Conservation (phyloP, 2,329 filamentous ascomycete species). For the Zymoseptoria tritici region DNA sequence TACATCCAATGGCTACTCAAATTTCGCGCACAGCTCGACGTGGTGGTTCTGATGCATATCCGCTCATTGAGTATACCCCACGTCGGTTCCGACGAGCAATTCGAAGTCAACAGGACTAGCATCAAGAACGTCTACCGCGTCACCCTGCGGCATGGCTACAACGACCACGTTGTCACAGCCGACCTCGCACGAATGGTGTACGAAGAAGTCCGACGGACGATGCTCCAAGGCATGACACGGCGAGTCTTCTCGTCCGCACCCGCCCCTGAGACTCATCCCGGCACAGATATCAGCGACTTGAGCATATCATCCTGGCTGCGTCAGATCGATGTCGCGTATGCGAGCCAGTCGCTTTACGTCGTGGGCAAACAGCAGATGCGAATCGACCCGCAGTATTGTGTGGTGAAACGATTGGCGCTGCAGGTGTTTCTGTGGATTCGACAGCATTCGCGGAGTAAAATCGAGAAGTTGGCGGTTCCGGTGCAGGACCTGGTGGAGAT, state of each 20-base stretch:
- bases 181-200: slow-evolving; percentile 19
- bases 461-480: slow-evolving; percentile 52
- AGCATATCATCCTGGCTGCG: slow-evolving; percentile 2
- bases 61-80: slow-evolving; percentile 17
- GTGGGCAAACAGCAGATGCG: slow-evolving; percentile 23
- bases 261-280: neutral
- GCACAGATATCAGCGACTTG: neutral
- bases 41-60: slow-evolving; percentile 21
- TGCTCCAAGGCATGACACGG: slow-evolving; percentile 6
- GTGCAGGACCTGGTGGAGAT: slow-evolving; percentile 59
- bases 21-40: slow-evolving; percentile 18
- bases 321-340: slow-evolving; percentile 15
- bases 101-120: slow-evolving; percentile 14
- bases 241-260: neutral
- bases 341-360: slow-evolving; percentile 17
- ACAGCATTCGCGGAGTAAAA: slow-evolving; percentile 59
- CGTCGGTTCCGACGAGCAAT: slow-evolving; percentile 15
- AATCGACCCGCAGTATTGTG: slow-evolving; percentile 8
- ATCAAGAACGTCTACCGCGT: slow-evolving; percentile 19
- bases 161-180: slow-evolving; percentile 18
- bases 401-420: slow-evolving; percentile 40
- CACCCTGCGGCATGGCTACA: slow-evolving; percentile 20
- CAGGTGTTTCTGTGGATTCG: slow-evolving; percentile 55
- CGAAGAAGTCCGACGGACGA: slow-evolving; percentile 16
- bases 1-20: slow-evolving; percentile 21